These are phyloP conservation scores for Wickerhamiella vanderwaltii DNA, from an alignment of 805 yeast genomes.

Conservation along the genomic window DNA sequence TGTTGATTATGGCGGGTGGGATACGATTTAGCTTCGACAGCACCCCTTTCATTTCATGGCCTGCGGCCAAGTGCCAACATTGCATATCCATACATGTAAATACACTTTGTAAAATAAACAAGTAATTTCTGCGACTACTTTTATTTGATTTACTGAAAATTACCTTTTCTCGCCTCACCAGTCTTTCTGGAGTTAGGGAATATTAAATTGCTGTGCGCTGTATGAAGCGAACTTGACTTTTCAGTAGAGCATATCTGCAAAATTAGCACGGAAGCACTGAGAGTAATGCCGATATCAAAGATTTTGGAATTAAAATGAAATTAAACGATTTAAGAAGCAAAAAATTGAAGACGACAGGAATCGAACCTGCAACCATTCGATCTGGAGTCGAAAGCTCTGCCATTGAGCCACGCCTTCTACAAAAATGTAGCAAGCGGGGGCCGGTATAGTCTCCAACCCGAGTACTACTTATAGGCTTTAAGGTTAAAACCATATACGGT, in stretches of 20 bases:
- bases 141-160: too few relatives aligned
- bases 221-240: not conserved
- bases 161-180: not conserved
- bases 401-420: slow-evolving; percentile 10
- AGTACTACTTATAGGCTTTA: too few relatives aligned
- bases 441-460: too few relatives aligned
- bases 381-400: slow-evolving; percentile 13
- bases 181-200: not conserved
- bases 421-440: too few relatives aligned
- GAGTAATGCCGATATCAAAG: not conserved
- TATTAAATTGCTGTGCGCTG: not conserved
- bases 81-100: too few relatives aligned
- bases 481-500: too few relatives aligned
- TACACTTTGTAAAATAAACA: too few relatives aligned
- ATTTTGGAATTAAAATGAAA: not conserved
- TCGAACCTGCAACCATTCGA: slow-evolving; percentile 13
- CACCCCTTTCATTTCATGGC: too few relatives aligned
- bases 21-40: slow-evolving; percentile 45
- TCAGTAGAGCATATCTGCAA: not conserved
- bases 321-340: not conserved
- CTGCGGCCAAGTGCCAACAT: too few relatives aligned
- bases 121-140: not conserved
- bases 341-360: slow-evolving; percentile 12
- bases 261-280: not conserved
- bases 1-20: slow-evolving; percentile 93